phyloP scores from a whole-genome alignment of 805 yeast genomes.

The Osmozyma mogii region DNA sequence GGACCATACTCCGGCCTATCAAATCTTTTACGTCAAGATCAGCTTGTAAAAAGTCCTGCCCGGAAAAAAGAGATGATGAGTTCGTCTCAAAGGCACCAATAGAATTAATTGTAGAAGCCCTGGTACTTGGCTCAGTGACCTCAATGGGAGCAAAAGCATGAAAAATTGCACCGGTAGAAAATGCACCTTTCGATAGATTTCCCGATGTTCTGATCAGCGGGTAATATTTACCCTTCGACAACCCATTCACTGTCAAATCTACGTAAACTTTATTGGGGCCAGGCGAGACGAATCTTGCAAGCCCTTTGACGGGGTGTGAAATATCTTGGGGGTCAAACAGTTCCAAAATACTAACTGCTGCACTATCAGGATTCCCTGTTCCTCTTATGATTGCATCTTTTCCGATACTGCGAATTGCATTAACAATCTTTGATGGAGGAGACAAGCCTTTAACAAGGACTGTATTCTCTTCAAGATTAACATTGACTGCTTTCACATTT shows the following conservation, averaged over 20 bases:
- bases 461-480: constrained; percentile 51
- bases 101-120: constrained; percentile 23
- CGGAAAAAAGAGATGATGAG: constrained; percentile 16
- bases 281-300: constrained; percentile 76
- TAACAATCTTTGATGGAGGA: constrained; percentile 71
- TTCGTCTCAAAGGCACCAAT: constrained; percentile 23
- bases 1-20: constrained; percentile 62
- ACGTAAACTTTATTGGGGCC: constrained; percentile 48
- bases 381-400: constrained; percentile 90
- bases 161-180: constrained; percentile 51
- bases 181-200: constrained; percentile 65
- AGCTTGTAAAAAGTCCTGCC: constrained; percentile 33
- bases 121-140: constrained; percentile 18
- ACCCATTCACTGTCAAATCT: constrained; percentile 74
- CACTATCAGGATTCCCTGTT: constrained; percentile 76
- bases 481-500: constrained; percentile 44
- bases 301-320: constrained; percentile 66
- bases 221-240: constrained; percentile 55
- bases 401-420: constrained; percentile 64
- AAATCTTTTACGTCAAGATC: constrained; percentile 47
- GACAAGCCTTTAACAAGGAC: constrained; percentile 62
- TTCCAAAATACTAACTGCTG: constrained; percentile 88
- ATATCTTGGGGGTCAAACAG: constrained; percentile 44
- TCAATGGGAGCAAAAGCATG: constrained; percentile 37
- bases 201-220: constrained; percentile 68